Conservation (phyloP, 139 green algal species). For the Chlamydomonas incerta region DNA sequence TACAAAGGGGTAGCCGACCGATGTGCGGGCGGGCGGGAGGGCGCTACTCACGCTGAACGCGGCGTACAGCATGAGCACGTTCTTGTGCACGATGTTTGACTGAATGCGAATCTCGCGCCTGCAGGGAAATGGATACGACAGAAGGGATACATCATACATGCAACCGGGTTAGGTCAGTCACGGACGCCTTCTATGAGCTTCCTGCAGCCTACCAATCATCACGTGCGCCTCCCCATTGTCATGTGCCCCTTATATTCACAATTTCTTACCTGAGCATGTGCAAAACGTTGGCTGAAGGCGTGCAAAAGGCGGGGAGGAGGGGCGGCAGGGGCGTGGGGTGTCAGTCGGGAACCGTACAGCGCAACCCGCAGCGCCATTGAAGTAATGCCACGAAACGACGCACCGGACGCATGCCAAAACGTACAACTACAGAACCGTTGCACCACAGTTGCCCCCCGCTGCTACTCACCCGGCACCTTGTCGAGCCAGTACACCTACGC, state of each 20-base stretch:
- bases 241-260: too few species aligned
- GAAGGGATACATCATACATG: too few species aligned
- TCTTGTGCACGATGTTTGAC: neutral
- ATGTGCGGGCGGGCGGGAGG: too few species aligned
- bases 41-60: neutral
- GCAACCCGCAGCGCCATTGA: neutral
- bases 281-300: neutral
- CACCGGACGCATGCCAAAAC: too few species aligned
- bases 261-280: neutral
- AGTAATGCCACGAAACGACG: too few species aligned
- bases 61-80: neutral
- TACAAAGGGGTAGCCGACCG: too few species aligned
- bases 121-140: neutral
- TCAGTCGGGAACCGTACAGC: neutral
- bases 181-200: too few species aligned
- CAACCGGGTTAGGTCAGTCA: too few species aligned
- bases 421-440: too few species aligned
- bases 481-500: constrained; percentile 1
- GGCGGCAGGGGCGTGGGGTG: neutral
- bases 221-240: too few species aligned
- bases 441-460: neutral
- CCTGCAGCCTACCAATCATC: too few species aligned
- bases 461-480: neutral
- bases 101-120: neutral
- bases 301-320: neutral